Percentiles rank a stretch among this genome's conserved stretches.
Evolutionary conservation across 352 stramenopile species (phyloP).

Genomic region (Pythium folliculosum): DNA sequence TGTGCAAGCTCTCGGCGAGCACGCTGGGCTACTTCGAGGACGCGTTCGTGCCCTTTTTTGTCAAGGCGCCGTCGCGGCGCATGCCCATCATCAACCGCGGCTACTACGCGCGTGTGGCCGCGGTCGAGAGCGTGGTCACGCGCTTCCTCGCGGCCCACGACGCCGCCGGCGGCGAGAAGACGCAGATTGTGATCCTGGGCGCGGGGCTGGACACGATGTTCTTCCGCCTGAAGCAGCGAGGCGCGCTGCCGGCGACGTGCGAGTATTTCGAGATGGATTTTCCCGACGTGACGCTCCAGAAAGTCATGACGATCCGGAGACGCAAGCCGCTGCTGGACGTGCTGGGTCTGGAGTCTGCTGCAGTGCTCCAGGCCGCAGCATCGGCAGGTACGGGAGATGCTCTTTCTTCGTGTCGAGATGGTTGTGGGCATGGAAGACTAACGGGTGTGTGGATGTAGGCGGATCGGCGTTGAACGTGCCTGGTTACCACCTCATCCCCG

Average conservation of each 20-base stretch:
- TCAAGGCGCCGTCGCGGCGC: constrained; percentile 77
- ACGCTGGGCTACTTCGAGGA: constrained; percentile 77
- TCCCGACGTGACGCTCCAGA: constrained; percentile 75
- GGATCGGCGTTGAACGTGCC: constrained; percentile 66
- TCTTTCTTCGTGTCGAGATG: neutral
- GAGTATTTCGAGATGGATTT: constrained; percentile 90
- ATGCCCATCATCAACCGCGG: constrained; percentile 91
- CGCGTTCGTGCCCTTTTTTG: constrained; percentile 80
- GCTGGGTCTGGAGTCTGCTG: constrained; percentile 39
- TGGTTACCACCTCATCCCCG: constrained; percentile 80
- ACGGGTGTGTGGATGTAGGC: constrained; percentile 19
- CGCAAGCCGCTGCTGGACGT: constrained; percentile 56
- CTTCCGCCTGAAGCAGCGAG: constrained; percentile 63
- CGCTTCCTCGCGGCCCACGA: constrained; percentile 50
- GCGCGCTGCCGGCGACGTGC: constrained; percentile 36
- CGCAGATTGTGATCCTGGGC: constrained; percentile 82
- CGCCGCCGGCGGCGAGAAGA: constrained; percentile 29
- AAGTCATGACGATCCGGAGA: constrained; percentile 74
- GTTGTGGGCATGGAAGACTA: neutral
- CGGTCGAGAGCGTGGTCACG: constrained; percentile 68
- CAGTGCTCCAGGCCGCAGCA: constrained; percentile 56
- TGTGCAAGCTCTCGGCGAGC: constrained; percentile 86
- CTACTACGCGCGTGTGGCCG: constrained; percentile 84
- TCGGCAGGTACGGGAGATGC: constrained; percentile 35
- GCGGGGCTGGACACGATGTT: constrained; percentile 86